Evolutionary conservation across 2,329 filamentous ascomycete genomes (phyloP), one percentile per base, ranked within the genome.

Genomic region (Pseudogymnoascus sp.): DNA sequence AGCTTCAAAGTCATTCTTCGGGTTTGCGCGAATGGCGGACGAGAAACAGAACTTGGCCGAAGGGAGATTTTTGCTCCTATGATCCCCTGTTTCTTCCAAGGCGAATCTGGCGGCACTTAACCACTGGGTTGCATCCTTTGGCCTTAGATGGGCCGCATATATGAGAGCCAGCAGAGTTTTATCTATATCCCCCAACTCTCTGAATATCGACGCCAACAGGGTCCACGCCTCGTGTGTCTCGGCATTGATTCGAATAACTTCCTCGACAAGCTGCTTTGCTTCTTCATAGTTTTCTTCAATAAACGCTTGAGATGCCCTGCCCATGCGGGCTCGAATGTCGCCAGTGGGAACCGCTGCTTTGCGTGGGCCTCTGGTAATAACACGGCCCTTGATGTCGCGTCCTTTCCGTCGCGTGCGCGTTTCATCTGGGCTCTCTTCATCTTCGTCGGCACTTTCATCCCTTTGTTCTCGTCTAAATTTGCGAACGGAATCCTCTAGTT

Each of bases 281-380:
- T 80, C 77, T 4, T 83, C 79, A 66, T 87, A 86, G 18, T 87
- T 80, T 26, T 81, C 79, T 8, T 81, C 78, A 64, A 91, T 79
- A 70, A 87, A 92, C 4, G 86, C 84, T 65, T 86, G 80, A 64
- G 86, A 89, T 2, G 90, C 89, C 70, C 83, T 79, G 57, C 83
- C 81, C 60, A 92, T 80, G 45, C 87, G 79, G 42, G 83, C 79
- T 69, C 87, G 90, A 73, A 92, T 90, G 68, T 91, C 86, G 42
- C 82, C 85, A 51, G 86, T 84, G 14, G 86, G 87, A 71, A 90
- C 87, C 7, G 84, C 86, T 23, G 85, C 82, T 71, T 86, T 85
- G 29, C 76, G 75, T 59, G 77, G 77, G 14, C 78, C 77, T 68
- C 73, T 72, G 36, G 68, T 64, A 26, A 45, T 59, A 14, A 60